Conservation (phyloP, 768 basidiomycete species). For the Lentinus tigrinus region DNA sequence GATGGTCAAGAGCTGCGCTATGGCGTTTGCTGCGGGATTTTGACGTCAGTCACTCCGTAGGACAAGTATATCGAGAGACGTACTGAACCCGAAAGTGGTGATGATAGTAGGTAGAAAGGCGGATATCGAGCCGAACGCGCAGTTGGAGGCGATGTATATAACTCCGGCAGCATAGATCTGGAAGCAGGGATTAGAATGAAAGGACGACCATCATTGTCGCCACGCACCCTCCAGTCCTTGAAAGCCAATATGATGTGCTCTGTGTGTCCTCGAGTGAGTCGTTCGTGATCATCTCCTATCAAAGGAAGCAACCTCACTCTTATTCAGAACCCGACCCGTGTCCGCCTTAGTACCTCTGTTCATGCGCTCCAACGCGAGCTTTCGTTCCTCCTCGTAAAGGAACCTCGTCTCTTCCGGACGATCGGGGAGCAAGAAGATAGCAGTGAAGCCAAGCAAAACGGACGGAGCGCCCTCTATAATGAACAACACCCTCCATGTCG, state of each 20-base stretch:
- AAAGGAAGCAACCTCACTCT: conserved; percentile 37
- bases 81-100: conserved; percentile 68
- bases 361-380: conserved; percentile 65
- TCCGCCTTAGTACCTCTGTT: conserved; percentile 68
- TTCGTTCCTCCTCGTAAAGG: conserved; percentile 50
- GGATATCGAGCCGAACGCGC: conserved; percentile 73
- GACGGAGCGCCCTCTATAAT: conserved; percentile 77
- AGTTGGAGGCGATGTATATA: conserved; percentile 78
- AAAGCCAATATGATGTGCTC: conserved; percentile 65
- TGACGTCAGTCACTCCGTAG: conserved; percentile 5
- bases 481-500: conserved; percentile 65
- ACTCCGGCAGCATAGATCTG: conserved; percentile 66
- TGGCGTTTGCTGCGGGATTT: conserved; percentile 47
- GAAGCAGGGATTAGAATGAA: neutral
- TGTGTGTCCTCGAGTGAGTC: conserved; percentile 47
- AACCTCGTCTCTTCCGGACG: conserved; percentile 68
- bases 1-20: conserved; percentile 71
- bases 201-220: neutral
- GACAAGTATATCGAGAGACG: conserved; percentile 58
- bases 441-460: conserved; percentile 57
- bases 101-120: conserved; percentile 86
- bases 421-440: conserved; percentile 59
- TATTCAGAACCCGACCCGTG: conserved; percentile 60
- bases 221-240: conserved; percentile 56
- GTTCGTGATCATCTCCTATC: neutral